These are phyloP conservation scores for Rhinocladiella similis DNA, from an alignment of 2,329 filamentous ascomycete species.

Conservation along the genomic window DNA sequence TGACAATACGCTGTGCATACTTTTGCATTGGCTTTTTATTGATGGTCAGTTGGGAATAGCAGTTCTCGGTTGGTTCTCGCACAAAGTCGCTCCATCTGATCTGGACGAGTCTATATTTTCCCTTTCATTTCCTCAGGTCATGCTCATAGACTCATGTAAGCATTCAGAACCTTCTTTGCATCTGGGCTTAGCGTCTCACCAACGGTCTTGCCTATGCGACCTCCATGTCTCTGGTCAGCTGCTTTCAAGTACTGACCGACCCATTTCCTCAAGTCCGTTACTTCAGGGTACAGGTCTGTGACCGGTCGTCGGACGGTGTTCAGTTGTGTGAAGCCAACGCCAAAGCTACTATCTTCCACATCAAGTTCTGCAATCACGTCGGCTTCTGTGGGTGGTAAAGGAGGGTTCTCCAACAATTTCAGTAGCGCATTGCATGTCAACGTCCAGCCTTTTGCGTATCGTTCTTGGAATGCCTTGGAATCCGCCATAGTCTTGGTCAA, in stretches of 20 bases:
- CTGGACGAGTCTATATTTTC: too few relatives aligned
- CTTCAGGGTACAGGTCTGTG: conserved; percentile 82
- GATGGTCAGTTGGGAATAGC: too few relatives aligned
- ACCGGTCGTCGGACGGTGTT: conserved; percentile 80
- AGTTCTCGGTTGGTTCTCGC: too few relatives aligned
- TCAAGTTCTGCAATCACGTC: conserved; percentile 84
- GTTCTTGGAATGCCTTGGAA: conserved; percentile 77
- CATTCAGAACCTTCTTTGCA: conserved; percentile 48
- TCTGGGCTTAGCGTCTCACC: conserved; percentile 68
- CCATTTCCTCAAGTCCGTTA: conserved; percentile 78
- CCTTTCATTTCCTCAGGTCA: not conserved
- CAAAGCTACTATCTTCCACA: conserved; percentile 92
- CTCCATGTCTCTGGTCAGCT: conserved; percentile 71
- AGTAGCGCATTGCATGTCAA: conserved; percentile 88
- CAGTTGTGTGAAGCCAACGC: conserved; percentile 88
- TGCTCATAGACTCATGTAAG: conserved; percentile 43
- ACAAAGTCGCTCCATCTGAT: too few relatives aligned
- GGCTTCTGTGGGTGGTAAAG: conserved; percentile 68
- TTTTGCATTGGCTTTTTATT: too few relatives aligned
- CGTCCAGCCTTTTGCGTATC: conserved; percentile 86
- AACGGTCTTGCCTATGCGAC: conserved; percentile 70
- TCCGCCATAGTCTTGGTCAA: conserved; percentile 90
- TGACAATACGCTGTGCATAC: too few relatives aligned
- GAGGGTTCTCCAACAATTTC: conserved; percentile 85
- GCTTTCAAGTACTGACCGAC: conserved; percentile 77